These are phyloP conservation scores for Knufia petricola DNA, from an alignment of 2,329 filamentous ascomycete genomes.

Conservation along the genomic window DNA sequence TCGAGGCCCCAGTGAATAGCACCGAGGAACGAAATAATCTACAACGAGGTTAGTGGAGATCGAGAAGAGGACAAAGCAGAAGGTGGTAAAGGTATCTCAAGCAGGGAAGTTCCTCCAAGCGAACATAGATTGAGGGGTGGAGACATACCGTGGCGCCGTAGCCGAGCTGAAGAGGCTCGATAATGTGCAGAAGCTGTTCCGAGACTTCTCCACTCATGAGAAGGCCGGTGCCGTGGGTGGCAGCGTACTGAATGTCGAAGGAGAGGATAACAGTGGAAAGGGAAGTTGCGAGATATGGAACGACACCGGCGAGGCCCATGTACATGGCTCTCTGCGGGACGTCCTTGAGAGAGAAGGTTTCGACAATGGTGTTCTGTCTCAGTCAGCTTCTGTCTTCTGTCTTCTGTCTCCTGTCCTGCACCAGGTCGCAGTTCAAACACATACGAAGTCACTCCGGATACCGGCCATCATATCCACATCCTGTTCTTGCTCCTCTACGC, in stretches of 20 bases:
- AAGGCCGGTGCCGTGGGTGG: slow-evolving; percentile 50
- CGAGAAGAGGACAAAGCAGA: too few species aligned
- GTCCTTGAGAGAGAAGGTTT: slow-evolving; percentile 55
- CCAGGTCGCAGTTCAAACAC: slow-evolving; percentile 22
- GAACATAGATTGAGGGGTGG: slow-evolving; percentile 5
- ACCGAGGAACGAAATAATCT: slow-evolving; percentile 89
- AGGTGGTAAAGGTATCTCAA: too few species aligned
- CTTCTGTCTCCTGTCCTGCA: too few species aligned
- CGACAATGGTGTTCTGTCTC: slow-evolving; percentile 52
- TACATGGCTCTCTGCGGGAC: slow-evolving; percentile 60
- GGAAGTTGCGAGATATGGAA: slow-evolving; percentile 80
- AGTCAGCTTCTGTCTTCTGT: background rate
- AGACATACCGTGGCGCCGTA: slow-evolving; percentile 73
- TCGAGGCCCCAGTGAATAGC: slow-evolving; percentile 92
- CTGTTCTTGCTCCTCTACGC: slow-evolving; percentile 27
- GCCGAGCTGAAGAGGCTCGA: slow-evolving; percentile 82
- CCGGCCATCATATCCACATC: slow-evolving; percentile 44
- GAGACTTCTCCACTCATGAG: slow-evolving; percentile 63
- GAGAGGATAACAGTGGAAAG: slow-evolving; percentile 71
- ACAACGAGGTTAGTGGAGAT: slow-evolving; percentile 7
- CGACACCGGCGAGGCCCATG: slow-evolving; percentile 64
- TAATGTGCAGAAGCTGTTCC: slow-evolving; percentile 57
- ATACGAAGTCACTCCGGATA: slow-evolving; percentile 50
- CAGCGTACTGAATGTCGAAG: slow-evolving; percentile 67
- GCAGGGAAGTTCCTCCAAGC: too few species aligned